Evolutionary conservation across 2,329 filamentous ascomycete genomes (phyloP).

Genomic region (Rhynchosporium graminicola): DNA sequence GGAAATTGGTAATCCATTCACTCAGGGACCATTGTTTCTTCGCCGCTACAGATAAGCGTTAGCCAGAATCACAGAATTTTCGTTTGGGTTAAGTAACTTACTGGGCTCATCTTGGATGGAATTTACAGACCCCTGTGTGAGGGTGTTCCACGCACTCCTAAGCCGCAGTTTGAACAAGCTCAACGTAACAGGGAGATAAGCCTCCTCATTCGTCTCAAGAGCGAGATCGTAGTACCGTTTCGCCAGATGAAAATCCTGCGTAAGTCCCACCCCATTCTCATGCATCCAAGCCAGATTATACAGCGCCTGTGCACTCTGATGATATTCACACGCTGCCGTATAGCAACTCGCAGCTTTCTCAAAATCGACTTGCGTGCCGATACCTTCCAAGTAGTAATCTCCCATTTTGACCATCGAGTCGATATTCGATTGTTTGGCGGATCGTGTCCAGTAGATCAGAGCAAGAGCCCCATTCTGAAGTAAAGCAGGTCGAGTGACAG

Average conservation of each 20-base stretch:
- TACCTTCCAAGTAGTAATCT: conserved; percentile 88
- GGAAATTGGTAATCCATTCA: conserved; percentile 86
- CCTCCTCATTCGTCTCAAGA: conserved; percentile 86
- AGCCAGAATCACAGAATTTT: conserved; percentile 28
- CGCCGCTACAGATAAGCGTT: conserved; percentile 51
- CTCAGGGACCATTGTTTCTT: conserved; percentile 74
- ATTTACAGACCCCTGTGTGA: conserved; percentile 88
- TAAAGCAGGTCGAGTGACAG: conserved; percentile 44
- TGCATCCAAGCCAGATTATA: conserved; percentile 99
- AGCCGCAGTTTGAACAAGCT: conserved; percentile 82
- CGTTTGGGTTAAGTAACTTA: conserved; percentile 49
- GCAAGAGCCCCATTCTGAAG: conserved; percentile 55
- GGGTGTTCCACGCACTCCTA: conserved; percentile 90
- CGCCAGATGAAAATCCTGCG: conserved; percentile 94
- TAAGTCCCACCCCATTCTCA: conserved; percentile 89
- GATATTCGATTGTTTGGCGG: conserved; percentile 87
- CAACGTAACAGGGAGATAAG: conserved; percentile 88
- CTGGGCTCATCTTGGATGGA: conserved; percentile 87
- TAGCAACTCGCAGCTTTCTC: conserved; percentile 94
- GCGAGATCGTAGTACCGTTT: conserved; percentile 96
- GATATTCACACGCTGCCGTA: conserved; percentile 84
- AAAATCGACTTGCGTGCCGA: conserved; percentile 69
- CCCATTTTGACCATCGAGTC: conserved; percentile 98
- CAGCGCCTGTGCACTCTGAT: conserved; percentile 89
- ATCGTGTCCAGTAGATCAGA: conserved; percentile 92